Percentiles rank a stretch among this genome's conserved stretches.
Conservation (phyloP, 1,284 basidiomycete genomes). For the Cutaneotrichosporon spelunceum region DNA sequence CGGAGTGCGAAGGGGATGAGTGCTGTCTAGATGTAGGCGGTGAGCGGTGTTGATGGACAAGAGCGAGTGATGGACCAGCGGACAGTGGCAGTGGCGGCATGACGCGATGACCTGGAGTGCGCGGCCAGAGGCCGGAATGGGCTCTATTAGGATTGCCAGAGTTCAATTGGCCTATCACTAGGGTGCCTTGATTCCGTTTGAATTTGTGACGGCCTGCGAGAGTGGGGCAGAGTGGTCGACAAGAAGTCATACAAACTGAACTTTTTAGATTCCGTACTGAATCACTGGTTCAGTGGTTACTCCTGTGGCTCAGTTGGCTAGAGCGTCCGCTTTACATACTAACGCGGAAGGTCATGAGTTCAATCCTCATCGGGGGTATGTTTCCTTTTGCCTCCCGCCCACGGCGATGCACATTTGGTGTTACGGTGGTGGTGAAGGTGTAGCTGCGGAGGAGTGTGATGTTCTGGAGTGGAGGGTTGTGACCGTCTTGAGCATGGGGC, state of each 20-base stretch:
- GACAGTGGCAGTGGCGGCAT: not conserved
- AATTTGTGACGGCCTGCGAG: too few species aligned
- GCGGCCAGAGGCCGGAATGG: too few species aligned
- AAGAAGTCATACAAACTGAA: too few species aligned
- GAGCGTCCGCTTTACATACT: constrained; percentile 11
- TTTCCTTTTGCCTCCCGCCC: not conserved
- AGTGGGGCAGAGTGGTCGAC: too few species aligned
- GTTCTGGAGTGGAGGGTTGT: not conserved
- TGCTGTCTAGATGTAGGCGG: not conserved
- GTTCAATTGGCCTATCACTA: too few species aligned
- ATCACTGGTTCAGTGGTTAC: not conserved
- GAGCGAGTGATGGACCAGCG: not conserved
- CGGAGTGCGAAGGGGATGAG: not conserved
- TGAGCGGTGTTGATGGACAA: not conserved
- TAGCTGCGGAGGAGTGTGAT: not conserved
- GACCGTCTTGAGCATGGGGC: not conserved
- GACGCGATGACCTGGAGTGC: not conserved
- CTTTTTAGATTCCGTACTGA: not conserved
- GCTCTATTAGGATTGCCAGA: too few species aligned
- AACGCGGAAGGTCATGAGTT: constrained; percentile 11
- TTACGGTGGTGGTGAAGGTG: not conserved
- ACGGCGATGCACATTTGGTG: not conserved
- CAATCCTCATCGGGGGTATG: constrained; percentile 5
- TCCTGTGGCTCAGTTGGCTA: constrained; percentile 13
- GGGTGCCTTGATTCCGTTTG: too few species aligned